Conservation (phyloP, 352 stramenopile species). For the Globisporangium cylindrosporum region DNA sequence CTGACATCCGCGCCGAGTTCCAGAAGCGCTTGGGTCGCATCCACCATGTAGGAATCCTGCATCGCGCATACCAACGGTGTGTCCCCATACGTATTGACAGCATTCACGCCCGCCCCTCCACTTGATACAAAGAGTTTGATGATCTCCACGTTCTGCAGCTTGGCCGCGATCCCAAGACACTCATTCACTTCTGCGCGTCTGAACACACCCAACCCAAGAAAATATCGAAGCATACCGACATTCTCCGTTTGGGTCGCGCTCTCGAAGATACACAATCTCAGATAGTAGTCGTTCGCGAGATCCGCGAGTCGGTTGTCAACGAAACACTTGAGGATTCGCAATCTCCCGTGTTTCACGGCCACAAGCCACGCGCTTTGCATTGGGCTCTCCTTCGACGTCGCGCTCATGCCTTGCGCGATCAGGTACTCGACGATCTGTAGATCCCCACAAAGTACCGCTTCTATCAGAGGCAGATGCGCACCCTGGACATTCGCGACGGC, state of each 20-base stretch:
- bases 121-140: neutral
- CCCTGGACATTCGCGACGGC: neutral
- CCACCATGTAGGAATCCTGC: neutral
- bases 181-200: neutral
- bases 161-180: neutral
- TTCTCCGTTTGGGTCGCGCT: neutral
- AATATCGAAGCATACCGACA: neutral
- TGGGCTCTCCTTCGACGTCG: neutral
- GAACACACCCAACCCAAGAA: neutral
- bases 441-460: neutral
- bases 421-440: neutral
- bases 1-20: neutral
- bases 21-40: neutral
- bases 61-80: conserved; percentile 4
- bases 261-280: neutral
- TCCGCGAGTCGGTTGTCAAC: neutral
- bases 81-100: neutral
- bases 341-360: neutral
- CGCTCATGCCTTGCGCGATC: neutral
- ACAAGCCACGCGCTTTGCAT: neutral
- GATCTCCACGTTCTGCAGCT: conserved; percentile 1
- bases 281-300: neutral
- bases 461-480: neutral
- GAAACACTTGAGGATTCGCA: neutral
- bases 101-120: neutral